phyloP scores from a whole-genome alignment of 257 asterid genomes.

The Solanum pennellii region DNA sequence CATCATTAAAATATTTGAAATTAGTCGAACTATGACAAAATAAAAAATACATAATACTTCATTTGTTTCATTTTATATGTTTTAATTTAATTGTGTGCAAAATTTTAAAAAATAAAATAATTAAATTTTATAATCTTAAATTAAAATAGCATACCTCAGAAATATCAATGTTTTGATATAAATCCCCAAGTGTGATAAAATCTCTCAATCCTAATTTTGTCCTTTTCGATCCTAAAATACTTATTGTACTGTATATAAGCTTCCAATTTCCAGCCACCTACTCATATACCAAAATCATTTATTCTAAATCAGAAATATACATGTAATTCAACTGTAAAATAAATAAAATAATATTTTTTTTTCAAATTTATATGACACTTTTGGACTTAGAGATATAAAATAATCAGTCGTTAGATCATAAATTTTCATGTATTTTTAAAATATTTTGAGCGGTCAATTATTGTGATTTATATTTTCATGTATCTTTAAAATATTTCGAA shows the following conservation, averaged over 20 bases:
- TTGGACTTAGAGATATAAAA: background rate
- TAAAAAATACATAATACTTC: background rate
- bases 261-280: conserved; percentile 83
- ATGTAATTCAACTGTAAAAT: background rate
- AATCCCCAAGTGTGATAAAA: conserved; percentile 65
- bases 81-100: background rate
- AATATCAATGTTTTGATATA: conserved; percentile 48
- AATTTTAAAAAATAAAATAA: background rate
- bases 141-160: conserved; percentile 37
- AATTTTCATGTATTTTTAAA: too few relatives aligned
- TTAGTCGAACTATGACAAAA: conserved; percentile 1
- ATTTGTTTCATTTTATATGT: background rate
- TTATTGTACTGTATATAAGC: conserved; percentile 76
- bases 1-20: conserved; percentile 18
- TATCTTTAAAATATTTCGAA: too few relatives aligned
- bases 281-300: background rate
- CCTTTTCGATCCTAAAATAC: conserved; percentile 74
- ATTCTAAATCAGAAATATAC: background rate
- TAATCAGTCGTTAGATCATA: too few relatives aligned
- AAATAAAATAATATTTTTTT: background rate
- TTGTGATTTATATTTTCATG: too few relatives aligned
- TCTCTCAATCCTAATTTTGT: conserved; percentile 88
- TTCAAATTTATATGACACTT: background rate
- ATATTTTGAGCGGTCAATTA: too few relatives aligned
- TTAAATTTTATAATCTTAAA: background rate